Base-by-base conservation (phyloP, 768 basidiomycete genomes). In the Rubroboletus pulcherrimus region DNA sequence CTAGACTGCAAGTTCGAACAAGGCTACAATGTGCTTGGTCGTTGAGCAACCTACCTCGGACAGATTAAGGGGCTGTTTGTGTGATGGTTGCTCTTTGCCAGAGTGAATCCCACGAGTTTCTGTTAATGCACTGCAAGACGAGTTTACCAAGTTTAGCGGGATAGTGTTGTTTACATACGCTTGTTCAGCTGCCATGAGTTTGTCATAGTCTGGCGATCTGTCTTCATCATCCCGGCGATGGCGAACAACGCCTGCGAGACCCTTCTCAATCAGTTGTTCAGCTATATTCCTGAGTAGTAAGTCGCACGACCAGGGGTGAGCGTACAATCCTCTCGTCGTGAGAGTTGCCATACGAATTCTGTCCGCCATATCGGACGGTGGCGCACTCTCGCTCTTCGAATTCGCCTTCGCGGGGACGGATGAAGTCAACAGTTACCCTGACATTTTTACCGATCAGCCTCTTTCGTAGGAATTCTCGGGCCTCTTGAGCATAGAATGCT, bases 171-270 rank as follows among this genome's bases (percentile, higher is more conserved):
- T n/a, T 12, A 78, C 90, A 73, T 63, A 95, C 93, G 75, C 75
- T 75, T 95, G 93, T 71, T 99, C 96, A 8, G 94, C 97, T 30
- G 87, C 85, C 81, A 98, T 93, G 42, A 98, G 77, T 74, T 93
- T 94, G 75, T 99, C 97, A 61, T 93, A 93, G 67, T 98, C 96
- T 7, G 88, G 81, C n/a, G 95, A 95, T 45, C 95, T 83, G 63
- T 95, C 91, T 71, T 98, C 96, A 66, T 98, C 96, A 62, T 96
- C 95, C 21, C 92, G 85, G 66, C 86, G 89, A 73, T 99, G 96
- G 44, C 96, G 86, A 29, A 98, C 85, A 10, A 90, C 88, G 53
- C 85, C 89, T 4, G 93, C 92, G 31, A 96, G 75, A 45, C 97
- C 96, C 65, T 93, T 93, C 67, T 98, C 97, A 49, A 98, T 85